Conservation (phyloP, 352 stramenopile genomes). For the Phytophthora idaei region DNA sequence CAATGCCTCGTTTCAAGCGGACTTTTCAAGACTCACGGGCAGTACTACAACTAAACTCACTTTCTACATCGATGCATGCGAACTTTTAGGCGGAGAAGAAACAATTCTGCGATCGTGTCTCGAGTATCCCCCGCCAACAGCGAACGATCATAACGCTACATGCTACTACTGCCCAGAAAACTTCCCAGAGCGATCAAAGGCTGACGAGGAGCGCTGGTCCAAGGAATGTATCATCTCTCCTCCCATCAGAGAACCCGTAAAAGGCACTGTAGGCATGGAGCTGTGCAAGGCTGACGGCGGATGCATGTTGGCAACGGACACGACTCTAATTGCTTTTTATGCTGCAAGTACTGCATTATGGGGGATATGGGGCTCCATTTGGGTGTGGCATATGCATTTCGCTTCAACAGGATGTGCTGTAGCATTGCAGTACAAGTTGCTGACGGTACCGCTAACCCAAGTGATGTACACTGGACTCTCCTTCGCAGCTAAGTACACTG, state of each 20-base stretch:
- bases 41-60: constrained; percentile 35
- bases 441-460: constrained; percentile 42
- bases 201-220: constrained; percentile 9
- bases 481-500: constrained; percentile 40
- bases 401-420: constrained; percentile 41
- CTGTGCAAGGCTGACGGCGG: constrained; percentile 45
- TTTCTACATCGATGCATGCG: constrained; percentile 65
- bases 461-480: constrained; percentile 40
- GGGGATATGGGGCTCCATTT: constrained; percentile 32
- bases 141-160: neutral
- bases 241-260: constrained; percentile 26
- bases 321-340: constrained; percentile 40
- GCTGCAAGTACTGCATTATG: constrained; percentile 40
- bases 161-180: constrained; percentile 59
- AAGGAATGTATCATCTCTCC: constrained; percentile 31
- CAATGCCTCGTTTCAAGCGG: constrained; percentile 14
- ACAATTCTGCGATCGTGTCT: constrained; percentile 59
- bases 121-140: constrained; percentile 6
- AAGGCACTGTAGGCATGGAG: constrained; percentile 50
- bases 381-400: constrained; percentile 45
- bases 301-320: constrained; percentile 34
- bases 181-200: constrained; percentile 3
- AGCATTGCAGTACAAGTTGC: constrained; percentile 53
- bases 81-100: constrained; percentile 44
- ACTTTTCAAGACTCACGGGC: constrained; percentile 12